phyloP scores from a whole-genome alignment of 345 rosid genomes.

The Lenwebbia sp. region DNA sequence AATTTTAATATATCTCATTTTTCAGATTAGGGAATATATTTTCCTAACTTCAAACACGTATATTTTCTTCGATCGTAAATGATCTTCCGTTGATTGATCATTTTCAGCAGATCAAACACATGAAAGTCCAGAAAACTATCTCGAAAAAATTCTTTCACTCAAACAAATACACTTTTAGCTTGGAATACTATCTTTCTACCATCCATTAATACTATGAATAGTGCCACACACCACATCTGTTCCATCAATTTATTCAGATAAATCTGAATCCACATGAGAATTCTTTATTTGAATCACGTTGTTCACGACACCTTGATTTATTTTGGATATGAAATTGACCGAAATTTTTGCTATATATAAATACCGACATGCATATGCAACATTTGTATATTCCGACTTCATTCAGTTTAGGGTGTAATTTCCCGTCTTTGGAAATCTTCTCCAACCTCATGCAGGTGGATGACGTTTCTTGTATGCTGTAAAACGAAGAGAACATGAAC shows the following conservation, averaged over 20 bases:
- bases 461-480: slow-evolving; percentile 79
- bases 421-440: slow-evolving; percentile 76
- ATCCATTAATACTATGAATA: neutral
- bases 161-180: neutral
- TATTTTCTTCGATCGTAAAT: neutral
- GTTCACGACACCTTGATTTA: too few species aligned
- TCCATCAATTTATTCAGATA: neutral
- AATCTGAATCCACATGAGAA: neutral
- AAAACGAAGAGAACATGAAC: neutral
- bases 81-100: fast-evolving
- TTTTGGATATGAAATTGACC: too few species aligned
- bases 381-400: too few species aligned
- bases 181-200: neutral
- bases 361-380: too few species aligned
- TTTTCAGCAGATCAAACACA: fast-evolving
- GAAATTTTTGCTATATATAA: too few species aligned
- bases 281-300: too few species aligned
- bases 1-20: neutral
- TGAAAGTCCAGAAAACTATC: neutral
- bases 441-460: slow-evolving; percentile 81
- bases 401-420: too few species aligned
- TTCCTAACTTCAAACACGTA: neutral
- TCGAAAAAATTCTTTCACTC: neutral
- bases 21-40: neutral
- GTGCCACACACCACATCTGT: neutral